Evolutionary conservation across 176 grass and related monocot species (phyloP).

Genomic region (Zea mays): Zm-B73-REFERENCE-NAM-5.0 NC_050102.1:176131001-176131500

Average conservation of each 20-base stretch:
- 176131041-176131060: not conserved
- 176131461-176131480: not conserved
- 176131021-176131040: too few species aligned
- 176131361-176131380: not conserved
- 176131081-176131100: not conserved
- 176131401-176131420: not conserved
- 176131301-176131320: not conserved
- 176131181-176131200: too few species aligned
- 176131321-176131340: constrained; percentile 3
- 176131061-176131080: not conserved
- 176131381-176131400: constrained; percentile 10
- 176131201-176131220: too few species aligned
- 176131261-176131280: too few species aligned
- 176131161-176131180: too few species aligned
- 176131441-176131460: not conserved
- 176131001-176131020: not conserved
- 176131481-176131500: not conserved
- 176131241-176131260: too few species aligned
- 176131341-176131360: not conserved
- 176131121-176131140: not conserved
- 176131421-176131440: constrained; percentile 16
- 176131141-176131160: too few species aligned
- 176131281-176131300: not conserved
- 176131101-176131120: not conserved
- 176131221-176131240: too few species aligned